phyloP scores from a whole-genome alignment of 2,329 filamentous ascomycete species.

The Pseudocercospora vitis region DNA sequence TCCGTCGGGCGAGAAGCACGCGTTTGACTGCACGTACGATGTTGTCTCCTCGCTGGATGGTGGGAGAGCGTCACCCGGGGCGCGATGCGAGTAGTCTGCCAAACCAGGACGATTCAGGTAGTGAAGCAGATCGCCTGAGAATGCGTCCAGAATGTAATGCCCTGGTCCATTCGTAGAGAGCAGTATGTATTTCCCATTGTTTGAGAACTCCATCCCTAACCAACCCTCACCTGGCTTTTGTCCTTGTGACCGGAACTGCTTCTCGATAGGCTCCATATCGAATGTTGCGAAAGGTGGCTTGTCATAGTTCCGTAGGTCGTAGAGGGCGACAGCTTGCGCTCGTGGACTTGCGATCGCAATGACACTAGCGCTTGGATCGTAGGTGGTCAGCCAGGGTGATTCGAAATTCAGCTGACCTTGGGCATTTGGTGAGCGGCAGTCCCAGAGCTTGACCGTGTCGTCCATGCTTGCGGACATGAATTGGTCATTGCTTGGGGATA shows the following conservation, averaged over 20 bases:
- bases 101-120: constrained; percentile 37
- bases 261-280: constrained; percentile 69
- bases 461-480: constrained; percentile 92
- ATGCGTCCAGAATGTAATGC: constrained; percentile 92
- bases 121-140: constrained; percentile 66
- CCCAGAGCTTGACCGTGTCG: constrained; percentile 89
- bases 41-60: constrained; percentile 44
- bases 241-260: constrained; percentile 50
- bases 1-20: constrained; percentile 86
- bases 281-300: constrained; percentile 86
- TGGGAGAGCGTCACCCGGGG: constrained; percentile 40
- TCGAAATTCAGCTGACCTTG: constrained; percentile 79
- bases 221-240: constrained; percentile 61
- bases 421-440: constrained; percentile 74
- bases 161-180: constrained; percentile 79
- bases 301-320: constrained; percentile 91
- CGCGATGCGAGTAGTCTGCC: constrained; percentile 32
- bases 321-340: constrained; percentile 78
- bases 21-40: constrained; percentile 63
- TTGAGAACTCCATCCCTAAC: constrained; percentile 93
- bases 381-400: constrained; percentile 79
- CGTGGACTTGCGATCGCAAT: constrained; percentile 85
- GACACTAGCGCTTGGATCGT: constrained; percentile 87
- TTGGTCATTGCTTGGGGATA: constrained; percentile 83
- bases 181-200: constrained; percentile 86